Conservation (phyloP, 2,329 filamentous ascomycete species). For the Epichloe amarillans region DNA sequence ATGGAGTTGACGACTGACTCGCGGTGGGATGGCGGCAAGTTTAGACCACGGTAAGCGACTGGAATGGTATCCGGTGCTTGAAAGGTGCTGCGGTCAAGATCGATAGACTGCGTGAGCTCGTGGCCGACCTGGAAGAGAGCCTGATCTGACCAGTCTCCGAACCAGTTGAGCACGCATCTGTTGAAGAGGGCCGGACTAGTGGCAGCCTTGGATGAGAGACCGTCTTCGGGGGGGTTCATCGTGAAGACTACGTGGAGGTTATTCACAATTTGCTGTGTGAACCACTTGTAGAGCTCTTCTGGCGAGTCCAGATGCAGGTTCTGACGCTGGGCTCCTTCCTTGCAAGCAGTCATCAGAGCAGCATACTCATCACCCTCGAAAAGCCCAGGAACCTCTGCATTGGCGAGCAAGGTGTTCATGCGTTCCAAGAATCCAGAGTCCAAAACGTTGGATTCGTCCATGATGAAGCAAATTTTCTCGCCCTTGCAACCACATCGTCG, state of each 20-base stretch:
- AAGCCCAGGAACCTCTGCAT: constrained; percentile 96
- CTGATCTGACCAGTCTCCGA: constrained; percentile 98
- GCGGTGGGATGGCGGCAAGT: constrained; percentile 74
- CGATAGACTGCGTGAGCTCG: constrained; percentile 90
- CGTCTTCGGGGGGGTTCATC: constrained; percentile 97
- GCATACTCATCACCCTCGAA: constrained; percentile 99
- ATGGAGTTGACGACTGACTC: constrained; percentile 93
- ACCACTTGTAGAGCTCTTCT: constrained; percentile 99
- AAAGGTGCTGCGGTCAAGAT: constrained; percentile 81
- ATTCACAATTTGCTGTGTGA: constrained; percentile 97
- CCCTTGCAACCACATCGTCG: constrained; percentile 92
- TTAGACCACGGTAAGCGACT: constrained; percentile 77
- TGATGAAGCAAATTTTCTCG: constrained; percentile 99
- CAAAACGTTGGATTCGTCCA: constrained; percentile 97
- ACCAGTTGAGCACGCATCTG: constrained; percentile 98
- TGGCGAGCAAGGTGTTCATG: constrained; percentile 97
- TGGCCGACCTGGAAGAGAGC: constrained; percentile 95
- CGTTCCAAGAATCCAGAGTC: constrained; percentile 97
- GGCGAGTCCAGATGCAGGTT: constrained; percentile 91
- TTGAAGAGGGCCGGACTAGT: constrained; percentile 98
- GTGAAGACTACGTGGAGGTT: constrained; percentile 99
- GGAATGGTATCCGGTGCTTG: constrained; percentile 81
- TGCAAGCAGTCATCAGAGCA: constrained; percentile 97
- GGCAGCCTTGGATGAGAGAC: constrained; percentile 87
- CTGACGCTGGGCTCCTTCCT: constrained; percentile 93